Conservation (phyloP, 257 asterid species). For the Lavandula angustifolia region DNA sequence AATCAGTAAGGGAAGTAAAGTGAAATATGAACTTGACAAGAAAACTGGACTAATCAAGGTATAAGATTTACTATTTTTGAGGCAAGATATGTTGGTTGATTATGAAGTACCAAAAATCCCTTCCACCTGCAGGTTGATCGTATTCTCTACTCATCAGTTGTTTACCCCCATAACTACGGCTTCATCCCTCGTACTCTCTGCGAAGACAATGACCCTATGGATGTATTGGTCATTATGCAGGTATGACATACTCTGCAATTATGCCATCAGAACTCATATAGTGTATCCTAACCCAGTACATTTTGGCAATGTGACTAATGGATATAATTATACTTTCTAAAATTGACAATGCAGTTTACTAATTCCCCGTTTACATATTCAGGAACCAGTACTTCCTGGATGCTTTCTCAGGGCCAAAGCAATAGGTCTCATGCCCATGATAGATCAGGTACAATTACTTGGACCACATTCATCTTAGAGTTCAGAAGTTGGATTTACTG, state of each 20-base stretch:
- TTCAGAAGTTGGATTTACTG: conserved; percentile 1
- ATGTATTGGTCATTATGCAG: conserved; percentile 98
- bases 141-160: conserved; percentile 92
- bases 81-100: neutral
- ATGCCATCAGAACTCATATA: neutral
- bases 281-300: neutral
- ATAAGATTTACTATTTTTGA: conserved; percentile 20
- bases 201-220: conserved; percentile 91
- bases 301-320: conserved; percentile 6
- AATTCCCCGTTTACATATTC: conserved; percentile 28
- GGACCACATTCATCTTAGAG: conserved; percentile 8
- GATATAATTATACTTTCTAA: neutral
- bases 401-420: conserved; percentile 97
- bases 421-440: conserved; percentile 98
- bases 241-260: conserved; percentile 38
- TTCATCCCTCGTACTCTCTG: conserved; percentile 96
- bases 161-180: conserved; percentile 98
- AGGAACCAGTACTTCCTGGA: conserved; percentile 97
- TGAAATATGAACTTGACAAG: conserved; percentile 96
- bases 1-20: conserved; percentile 93
- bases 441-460: conserved; percentile 68
- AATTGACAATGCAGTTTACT: conserved; percentile 8
- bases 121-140: conserved; percentile 80
- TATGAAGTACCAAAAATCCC: conserved; percentile 20
- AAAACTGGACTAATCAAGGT: conserved; percentile 97